Evolutionary conservation across 768 basidiomycete genomes (phyloP).

Genomic region (Auriscalpium orientale): DNA sequence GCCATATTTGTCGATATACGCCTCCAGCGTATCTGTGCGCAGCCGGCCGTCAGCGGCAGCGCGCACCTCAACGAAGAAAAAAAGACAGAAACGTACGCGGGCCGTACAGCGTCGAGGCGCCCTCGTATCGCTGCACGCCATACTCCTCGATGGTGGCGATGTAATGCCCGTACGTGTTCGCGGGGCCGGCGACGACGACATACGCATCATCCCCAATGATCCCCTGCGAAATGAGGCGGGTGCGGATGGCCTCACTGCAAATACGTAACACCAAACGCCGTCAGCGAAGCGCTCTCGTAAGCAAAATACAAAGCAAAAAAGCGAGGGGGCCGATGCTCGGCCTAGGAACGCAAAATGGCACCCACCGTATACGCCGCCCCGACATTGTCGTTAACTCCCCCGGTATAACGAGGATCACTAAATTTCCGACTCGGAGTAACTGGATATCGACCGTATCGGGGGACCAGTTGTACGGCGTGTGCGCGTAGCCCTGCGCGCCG

Average conservation of each 20-base stretch:
- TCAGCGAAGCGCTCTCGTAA: too few relatives aligned
- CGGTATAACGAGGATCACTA: conserved; percentile 69
- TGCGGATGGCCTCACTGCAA: conserved; percentile 57
- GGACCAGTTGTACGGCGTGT: conserved; percentile 66
- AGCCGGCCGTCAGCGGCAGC: conserved; percentile 1
- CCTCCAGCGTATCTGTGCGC: conserved; percentile 59
- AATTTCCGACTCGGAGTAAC: conserved; percentile 68
- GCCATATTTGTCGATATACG: conserved; percentile 71
- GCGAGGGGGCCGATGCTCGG: background rate
- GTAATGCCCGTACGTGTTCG: conserved; percentile 74
- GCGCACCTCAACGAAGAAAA: conserved; percentile 1
- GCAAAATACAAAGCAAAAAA: too few relatives aligned
- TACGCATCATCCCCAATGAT: conserved; percentile 62
- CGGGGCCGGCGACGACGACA: conserved; percentile 75
- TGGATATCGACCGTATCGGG: conserved; percentile 69
- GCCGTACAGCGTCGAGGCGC: conserved; percentile 74
- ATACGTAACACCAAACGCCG: background rate
- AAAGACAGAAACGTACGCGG: conserved; percentile 41
- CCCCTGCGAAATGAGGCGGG: conserved; percentile 52
- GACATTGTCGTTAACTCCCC: conserved; percentile 82
- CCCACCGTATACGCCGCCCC: conserved; percentile 65
- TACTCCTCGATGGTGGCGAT: conserved; percentile 70
- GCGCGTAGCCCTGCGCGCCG: conserved; percentile 49
- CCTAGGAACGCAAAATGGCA: conserved; percentile 4
- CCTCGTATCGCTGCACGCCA: conserved; percentile 69